phyloP scores from a whole-genome alignment of 495 filamentous ascomycete genomes.

The Parmelia sp. region DNA sequence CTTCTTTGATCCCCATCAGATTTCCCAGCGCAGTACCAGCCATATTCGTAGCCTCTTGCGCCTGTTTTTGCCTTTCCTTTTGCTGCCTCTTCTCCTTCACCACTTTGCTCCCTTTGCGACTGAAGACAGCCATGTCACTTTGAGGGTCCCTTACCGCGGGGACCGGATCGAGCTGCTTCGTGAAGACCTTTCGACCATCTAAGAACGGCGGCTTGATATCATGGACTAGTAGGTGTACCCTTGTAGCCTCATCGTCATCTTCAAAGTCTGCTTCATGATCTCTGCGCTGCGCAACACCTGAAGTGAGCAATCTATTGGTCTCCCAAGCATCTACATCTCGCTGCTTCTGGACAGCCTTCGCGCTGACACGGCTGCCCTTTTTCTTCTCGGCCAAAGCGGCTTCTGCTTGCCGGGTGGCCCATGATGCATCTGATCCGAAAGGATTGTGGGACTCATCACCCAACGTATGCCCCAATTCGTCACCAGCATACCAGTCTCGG shows the following conservation, averaged over 20 bases:
- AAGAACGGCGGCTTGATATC: slow-evolving; percentile 93
- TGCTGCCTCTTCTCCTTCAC: slow-evolving; percentile 88
- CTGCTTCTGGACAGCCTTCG: slow-evolving; percentile 72
- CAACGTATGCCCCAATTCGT: slow-evolving; percentile 70
- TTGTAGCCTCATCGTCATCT: slow-evolving; percentile 85
- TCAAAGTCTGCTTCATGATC: slow-evolving; percentile 77
- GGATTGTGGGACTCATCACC: slow-evolving; percentile 70
- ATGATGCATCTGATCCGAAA: slow-evolving; percentile 60
- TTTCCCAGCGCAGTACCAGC: slow-evolving; percentile 90
- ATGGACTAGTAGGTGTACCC: slow-evolving; percentile 88
- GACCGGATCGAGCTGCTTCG: slow-evolving; percentile 93
- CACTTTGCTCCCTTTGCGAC: slow-evolving; percentile 88
- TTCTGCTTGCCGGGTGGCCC: slow-evolving; percentile 68
- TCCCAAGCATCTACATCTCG: slow-evolving; percentile 97
- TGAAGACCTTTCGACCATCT: slow-evolving; percentile 91
- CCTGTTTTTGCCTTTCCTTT: slow-evolving; percentile 89
- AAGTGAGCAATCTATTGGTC: slow-evolving; percentile 96
- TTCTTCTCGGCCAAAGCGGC: slow-evolving; percentile 67
- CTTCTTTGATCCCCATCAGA: slow-evolving; percentile 89
- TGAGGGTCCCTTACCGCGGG: slow-evolving; percentile 89
- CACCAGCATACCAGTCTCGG: slow-evolving; percentile 79
- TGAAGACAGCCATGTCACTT: slow-evolving; percentile 98
- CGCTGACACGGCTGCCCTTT: slow-evolving; percentile 59
- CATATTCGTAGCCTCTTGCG: slow-evolving; percentile 89
- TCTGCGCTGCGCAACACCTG: slow-evolving; percentile 84